Conservation (phyloP, 768 basidiomycete genomes). For the Mycena olivaceomarginata region DNA sequence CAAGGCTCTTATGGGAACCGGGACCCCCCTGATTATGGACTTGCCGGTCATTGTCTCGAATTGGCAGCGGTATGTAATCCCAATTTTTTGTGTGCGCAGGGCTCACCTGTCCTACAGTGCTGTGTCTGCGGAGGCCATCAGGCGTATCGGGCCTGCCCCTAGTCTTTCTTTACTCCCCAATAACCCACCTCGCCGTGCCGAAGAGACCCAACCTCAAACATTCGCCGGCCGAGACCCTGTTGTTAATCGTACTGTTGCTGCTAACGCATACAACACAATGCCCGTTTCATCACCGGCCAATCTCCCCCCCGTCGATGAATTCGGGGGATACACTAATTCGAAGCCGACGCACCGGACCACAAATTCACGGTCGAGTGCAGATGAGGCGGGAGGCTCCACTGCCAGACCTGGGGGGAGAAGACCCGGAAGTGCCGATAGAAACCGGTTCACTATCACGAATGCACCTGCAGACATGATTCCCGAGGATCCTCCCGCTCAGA, state of each 20-base stretch:
- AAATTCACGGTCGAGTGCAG: slow-evolving; percentile 37
- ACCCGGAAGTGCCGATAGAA: slow-evolving; percentile 48
- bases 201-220: slow-evolving; percentile 40
- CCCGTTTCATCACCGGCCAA: slow-evolving; percentile 26
- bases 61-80: slow-evolving; percentile 83
- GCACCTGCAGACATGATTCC: slow-evolving; percentile 50
- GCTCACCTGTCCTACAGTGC: slow-evolving; percentile 62
- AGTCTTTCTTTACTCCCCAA: slow-evolving; percentile 64
- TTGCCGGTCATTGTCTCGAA: slow-evolving; percentile 90
- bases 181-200: slow-evolving; percentile 34
- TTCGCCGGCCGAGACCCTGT: slow-evolving; percentile 44
- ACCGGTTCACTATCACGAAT: slow-evolving; percentile 65
- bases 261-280: slow-evolving; percentile 41
- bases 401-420: slow-evolving; percentile 41
- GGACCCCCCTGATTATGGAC: slow-evolving; percentile 79
- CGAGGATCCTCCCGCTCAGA: slow-evolving; percentile 36
- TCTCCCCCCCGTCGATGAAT: slow-evolving; percentile 43
- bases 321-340: slow-evolving; percentile 39
- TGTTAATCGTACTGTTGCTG: slow-evolving; percentile 29
- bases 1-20: slow-evolving; percentile 85
- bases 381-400: slow-evolving; percentile 27
- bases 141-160: slow-evolving; percentile 70
- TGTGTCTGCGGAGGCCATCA: slow-evolving; percentile 84
- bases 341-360: slow-evolving; percentile 33
- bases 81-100: neutral